A percentile compares a stretch with the other conserved stretches of the same genome.
phyloP scores from a whole-genome alignment of 2,329 filamentous ascomycete species.

The Plenodomus biglobosus region DNA sequence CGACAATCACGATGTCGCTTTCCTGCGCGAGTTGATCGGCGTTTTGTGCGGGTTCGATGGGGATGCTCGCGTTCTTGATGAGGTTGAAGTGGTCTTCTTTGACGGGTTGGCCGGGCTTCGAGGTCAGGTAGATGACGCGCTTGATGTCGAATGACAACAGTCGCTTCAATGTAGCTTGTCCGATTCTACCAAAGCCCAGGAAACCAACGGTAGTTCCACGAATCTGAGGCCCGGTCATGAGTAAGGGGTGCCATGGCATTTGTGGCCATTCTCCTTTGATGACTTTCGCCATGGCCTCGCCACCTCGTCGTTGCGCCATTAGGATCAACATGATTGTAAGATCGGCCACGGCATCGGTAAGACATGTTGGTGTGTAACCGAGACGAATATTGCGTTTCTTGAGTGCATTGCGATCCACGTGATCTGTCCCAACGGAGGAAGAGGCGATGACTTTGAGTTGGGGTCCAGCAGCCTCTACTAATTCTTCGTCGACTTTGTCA shows the following conservation, averaged over 20 bases:
- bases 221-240: conserved; percentile 35
- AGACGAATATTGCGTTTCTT: conserved; percentile 32
- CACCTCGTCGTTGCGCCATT: conserved; percentile 35
- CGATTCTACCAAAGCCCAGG: conserved; percentile 34
- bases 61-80: conserved; percentile 16
- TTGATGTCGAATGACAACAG: conserved; percentile 33
- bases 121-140: conserved; percentile 29
- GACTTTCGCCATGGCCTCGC: conserved; percentile 30
- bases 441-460: conserved; percentile 32
- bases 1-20: conserved; percentile 35
- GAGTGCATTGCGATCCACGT: conserved; percentile 27
- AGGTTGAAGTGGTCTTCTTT: conserved; percentile 31
- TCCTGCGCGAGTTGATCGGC: conserved; percentile 30
- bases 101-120: conserved; percentile 24
- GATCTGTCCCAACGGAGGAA: conserved; percentile 38
- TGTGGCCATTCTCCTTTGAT: conserved; percentile 30
- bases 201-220: conserved; percentile 30
- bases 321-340: conserved; percentile 36
- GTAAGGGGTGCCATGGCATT: conserved; percentile 35
- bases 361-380: conserved; percentile 35
- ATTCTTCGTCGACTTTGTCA: conserved; percentile 31
- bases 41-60: conserved; percentile 22
- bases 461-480: conserved; percentile 24
- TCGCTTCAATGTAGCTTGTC: conserved; percentile 29
- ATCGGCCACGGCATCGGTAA: conserved; percentile 37